Base-by-base conservation (phyloP, 768 basidiomycete species). In the Rhizopogon salebrosus region DNA sequence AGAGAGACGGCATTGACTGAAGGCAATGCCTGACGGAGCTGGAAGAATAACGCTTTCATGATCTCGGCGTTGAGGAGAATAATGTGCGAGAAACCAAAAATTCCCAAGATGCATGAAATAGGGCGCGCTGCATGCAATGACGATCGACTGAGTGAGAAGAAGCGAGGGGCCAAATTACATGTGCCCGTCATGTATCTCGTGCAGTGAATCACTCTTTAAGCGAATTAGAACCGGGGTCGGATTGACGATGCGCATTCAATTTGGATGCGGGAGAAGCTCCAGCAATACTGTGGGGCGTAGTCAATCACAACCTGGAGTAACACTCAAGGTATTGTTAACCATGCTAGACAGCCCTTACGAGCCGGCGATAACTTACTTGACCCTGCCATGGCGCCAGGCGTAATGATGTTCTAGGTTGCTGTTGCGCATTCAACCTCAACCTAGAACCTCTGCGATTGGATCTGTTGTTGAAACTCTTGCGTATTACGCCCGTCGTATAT, bases 121-220 rank as follows among this genome's bases (percentile, higher is more conserved):
- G 55, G 59, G 60, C 60, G 68, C 65, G 58, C 60, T 60, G 48
- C 67, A 67, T 60, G 63, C 67, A 63, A 65, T 58, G 66, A 38
- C 67, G 67, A 69, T 70, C 67, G 60, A 50, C 57, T 65, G 57
- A 61, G 68, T 61, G 64, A 53, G 56, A 64, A 66, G 62, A 66
- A 63, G 63, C 60, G 64, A 66, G 59, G 62, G 58, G 60, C 59
- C 57, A 52, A 63, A 54, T 42, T 54, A 38, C 62, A 69, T 65
- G 67, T 65, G 67, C 63, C 60, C 41, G 65, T 69, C 69, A 69
- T 69, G 62, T 69, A 69, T 70, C 67, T 69, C 27, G 34, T 26
- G 65, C 54, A 57, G 59, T 59, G 56, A 59, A 70, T 70, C 66
- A 61, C 63, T 64, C 64, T 62, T 13, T 11, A 69, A 61, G 55